phyloP scores from a whole-genome alignment of 202 grass and related monocot genomes.

The Schoenoplectus tabernaemontani region DNA sequence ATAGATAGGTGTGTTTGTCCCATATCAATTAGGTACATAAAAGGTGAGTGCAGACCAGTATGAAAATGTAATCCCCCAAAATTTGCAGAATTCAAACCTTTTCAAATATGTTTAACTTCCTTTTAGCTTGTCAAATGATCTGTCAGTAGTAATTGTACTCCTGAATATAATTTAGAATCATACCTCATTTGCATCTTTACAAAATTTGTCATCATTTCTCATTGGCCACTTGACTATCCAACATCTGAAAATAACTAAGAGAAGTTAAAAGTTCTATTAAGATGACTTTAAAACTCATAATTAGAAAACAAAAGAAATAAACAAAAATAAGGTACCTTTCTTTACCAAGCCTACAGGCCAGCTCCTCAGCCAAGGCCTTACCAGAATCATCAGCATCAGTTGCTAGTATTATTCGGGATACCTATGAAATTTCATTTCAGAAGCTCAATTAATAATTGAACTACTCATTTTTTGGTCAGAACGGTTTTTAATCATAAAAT shows the following conservation, averaged over 20 bases:
- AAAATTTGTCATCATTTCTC: slow-evolving; percentile 51
- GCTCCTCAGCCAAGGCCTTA: slow-evolving; percentile 85
- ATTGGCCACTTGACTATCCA: slow-evolving; percentile 92
- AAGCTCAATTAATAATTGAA: background rate
- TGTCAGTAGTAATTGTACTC: background rate
- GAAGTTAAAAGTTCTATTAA: slow-evolving; percentile 18
- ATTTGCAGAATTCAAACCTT: background rate
- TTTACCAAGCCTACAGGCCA: slow-evolving; percentile 89
- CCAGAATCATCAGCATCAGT: slow-evolving; percentile 66
- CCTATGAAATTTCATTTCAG: slow-evolving; percentile 30
- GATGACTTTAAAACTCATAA: background rate
- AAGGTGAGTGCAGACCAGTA: too few species aligned
- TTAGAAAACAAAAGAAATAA: slow-evolving; percentile 10
- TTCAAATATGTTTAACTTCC: background rate
- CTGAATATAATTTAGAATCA: slow-evolving; percentile 15
- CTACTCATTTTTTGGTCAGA: background rate
- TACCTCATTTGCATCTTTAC: slow-evolving; percentile 99
- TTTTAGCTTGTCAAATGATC: background rate
- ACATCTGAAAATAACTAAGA: slow-evolving; percentile 53
- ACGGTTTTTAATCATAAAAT: background rate
- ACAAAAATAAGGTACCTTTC: slow-evolving; percentile 51
- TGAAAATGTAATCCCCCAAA: background rate
- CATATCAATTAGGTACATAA: background rate
- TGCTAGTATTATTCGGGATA: slow-evolving; percentile 93
- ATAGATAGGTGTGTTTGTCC: background rate